Base-by-base conservation (phyloP, 257 asterid genomes). In the Sherardia arvensis region DNA sequence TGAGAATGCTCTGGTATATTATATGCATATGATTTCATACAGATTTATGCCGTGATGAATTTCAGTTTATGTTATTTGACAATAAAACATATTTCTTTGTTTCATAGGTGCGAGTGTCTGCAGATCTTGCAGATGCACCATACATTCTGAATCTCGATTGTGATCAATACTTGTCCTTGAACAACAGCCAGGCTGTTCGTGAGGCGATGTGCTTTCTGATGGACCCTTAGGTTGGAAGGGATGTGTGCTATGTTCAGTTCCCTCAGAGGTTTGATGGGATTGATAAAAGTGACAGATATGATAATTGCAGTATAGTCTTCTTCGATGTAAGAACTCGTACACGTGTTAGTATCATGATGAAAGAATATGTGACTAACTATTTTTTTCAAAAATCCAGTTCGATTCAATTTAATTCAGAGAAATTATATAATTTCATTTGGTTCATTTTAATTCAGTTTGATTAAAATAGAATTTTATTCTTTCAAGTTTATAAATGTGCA, bases 231-330 rank as follows among this genome's bases (percentile, higher is more conserved):
- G 94, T 90, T 15, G 91, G 97, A 30, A 77, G 84, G n/a, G n/a
- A n/a, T n/a, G n/a, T n/a, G n/a, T n/a, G n/a, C n/a, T n/a, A n/a
- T n/a, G n/a, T n/a, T n/a, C 99, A 93, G 84, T 93, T 93, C 67
- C 99, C 97, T 18, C 99, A 93, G 82, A 87, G 99, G 67, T 93
- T 93, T 54, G 99, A 93, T 73, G 99, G 99, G 65, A 93, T 93
- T 36, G 99, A 93, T 69, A 90, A 76, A 78, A 93, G 95, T 38
- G 99, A 93, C 64, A 78, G 99, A 71, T 93, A 93, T 75, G 99
- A 97, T 82, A 93, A 93, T 58, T 89, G 99, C 21, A 93, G 90
- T 82, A 82, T 83, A 36, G 99, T 93, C 59, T 93, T 93, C 95
- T 93, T 93, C 60, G 99, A 93, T 66, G 99, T 90, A 82, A 89